Conservation (phyloP, 306 rosid genomes). For the Trifolium dubium region DNA sequence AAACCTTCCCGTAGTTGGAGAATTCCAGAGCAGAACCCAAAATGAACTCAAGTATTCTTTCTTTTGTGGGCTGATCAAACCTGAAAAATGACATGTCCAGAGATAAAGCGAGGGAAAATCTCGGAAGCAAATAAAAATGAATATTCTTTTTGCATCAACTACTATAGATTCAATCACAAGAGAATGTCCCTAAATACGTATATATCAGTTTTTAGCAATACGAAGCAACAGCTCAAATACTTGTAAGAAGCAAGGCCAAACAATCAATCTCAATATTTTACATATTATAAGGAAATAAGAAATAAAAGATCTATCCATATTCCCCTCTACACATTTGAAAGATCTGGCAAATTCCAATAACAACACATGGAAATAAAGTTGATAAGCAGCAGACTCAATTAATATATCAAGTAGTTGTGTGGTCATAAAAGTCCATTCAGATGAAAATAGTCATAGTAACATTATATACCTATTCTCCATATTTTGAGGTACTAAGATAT, state of each 20-base stretch:
- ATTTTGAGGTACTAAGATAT: slow-evolving; percentile 68
- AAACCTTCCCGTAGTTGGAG: slow-evolving; percentile 85
- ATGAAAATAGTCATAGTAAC: slow-evolving; percentile 22
- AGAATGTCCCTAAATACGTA: background rate
- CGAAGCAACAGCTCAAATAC: background rate
- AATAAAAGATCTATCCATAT: background rate
- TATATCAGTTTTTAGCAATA: background rate
- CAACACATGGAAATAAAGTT: background rate
- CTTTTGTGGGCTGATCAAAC: slow-evolving; percentile 76
- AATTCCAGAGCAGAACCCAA: slow-evolving; percentile 69
- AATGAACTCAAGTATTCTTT: slow-evolving; percentile 66
- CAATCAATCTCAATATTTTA: slow-evolving; percentile 7
- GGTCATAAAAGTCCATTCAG: slow-evolving; percentile 1
- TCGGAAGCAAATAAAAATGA: background rate
- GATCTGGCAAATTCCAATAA: slow-evolving; percentile 10
- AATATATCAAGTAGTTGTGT: slow-evolving; percentile 20
- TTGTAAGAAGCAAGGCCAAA: background rate
- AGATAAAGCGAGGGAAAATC: slow-evolving; percentile 1
- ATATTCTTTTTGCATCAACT: background rate
- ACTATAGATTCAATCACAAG: background rate
- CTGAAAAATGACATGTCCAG: slow-evolving; percentile 48
- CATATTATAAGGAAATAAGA: background rate
- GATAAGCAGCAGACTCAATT: slow-evolving; percentile 32
- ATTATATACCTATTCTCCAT: slow-evolving; percentile 69
- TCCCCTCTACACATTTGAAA: background rate